Evolutionary conservation across 495 filamentous ascomycete genomes (phyloP), one percentile per base, ranked within the genome.

Genomic region (Aspergillus panamensis): DNA sequence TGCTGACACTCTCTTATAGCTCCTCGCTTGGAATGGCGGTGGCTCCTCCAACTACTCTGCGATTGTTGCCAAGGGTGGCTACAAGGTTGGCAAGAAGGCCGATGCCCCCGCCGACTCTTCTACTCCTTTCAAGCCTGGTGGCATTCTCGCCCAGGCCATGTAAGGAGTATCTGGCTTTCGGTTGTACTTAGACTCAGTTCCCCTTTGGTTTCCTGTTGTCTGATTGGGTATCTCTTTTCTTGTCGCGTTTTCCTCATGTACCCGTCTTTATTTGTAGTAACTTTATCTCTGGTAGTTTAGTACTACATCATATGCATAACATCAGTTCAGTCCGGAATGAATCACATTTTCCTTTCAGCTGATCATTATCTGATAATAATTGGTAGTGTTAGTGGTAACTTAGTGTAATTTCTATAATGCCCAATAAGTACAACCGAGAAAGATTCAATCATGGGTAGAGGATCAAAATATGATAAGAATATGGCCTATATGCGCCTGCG

Each of bases 1-100:
- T 13, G 45, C 75, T 74, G 81, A 89, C 77, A 51, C 70, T n/a
- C 30, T 1, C 20, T 58, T 49, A 12, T 66, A 85, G 82, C 76
- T 97, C 60, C 92, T 99, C 49, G 93, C 93, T 73, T 99, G 94
- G 93, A 99, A 99, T 81, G 95, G 95, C 72, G 95, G 91, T 77
- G 95, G 95, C 62, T 87, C 83, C 62, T 83, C 81, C 72, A 97
- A 99, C 85, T 95, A 90, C 81, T 82, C 82, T 61, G 80, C 88
- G 58, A 97, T 99, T 63, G 77, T 97, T 63, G 82, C 73, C 77
- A 82, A 74, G 76, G 90, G 75, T 66, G 73, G 75, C 47, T 74
- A 77, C 70, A 71, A 74, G 65, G 68, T 59, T 25, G 64, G 54
- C 44, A 50, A 30, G 16, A 47, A 35, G 19, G 33, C 40, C 6